Evolutionary conservation across 2,329 filamentous ascomycete species (phyloP).

Genomic region (Lachnellula subtilissima): DNA sequence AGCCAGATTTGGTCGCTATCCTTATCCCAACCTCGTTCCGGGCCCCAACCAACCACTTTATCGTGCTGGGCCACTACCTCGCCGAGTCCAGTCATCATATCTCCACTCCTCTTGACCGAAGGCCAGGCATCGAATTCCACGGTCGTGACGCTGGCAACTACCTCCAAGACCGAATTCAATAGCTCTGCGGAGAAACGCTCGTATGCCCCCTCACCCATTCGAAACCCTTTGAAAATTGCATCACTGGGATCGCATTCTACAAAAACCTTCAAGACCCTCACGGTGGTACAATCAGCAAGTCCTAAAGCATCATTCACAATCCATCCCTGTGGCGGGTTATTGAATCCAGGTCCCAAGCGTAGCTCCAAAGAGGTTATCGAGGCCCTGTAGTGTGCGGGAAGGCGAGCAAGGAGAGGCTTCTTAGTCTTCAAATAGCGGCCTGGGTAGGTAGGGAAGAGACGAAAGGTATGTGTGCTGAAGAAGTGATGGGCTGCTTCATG

Average conservation of each 20-base stretch:
- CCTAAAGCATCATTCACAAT: constrained; percentile 61
- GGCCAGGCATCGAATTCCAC: constrained; percentile 68
- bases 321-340: constrained; percentile 65
- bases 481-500: constrained; percentile 61
- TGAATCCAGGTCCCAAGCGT: constrained; percentile 69
- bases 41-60: constrained; percentile 61
- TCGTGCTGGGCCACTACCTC: constrained; percentile 44
- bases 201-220: constrained; percentile 58
- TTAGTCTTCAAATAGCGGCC: constrained; percentile 69
- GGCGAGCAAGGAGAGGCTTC: constrained; percentile 62
- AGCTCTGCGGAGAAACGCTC: constrained; percentile 59
- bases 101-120: constrained; percentile 59
- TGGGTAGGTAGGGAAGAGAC: constrained; percentile 61
- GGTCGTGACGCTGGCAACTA: constrained; percentile 49
- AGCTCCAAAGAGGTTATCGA: constrained; percentile 62
- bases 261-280: constrained; percentile 59
- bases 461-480: constrained; percentile 58
- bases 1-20: constrained; percentile 25
- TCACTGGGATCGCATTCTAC: constrained; percentile 70
- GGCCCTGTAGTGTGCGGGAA: constrained; percentile 56
- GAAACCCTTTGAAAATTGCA: constrained; percentile 61
- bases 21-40: constrained; percentile 61
- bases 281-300: constrained; percentile 54
- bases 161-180: constrained; percentile 50
- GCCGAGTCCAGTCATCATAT: constrained; percentile 59